A percentile compares a stretch with the other conserved stretches of the same genome.
Evolutionary conservation across 257 asterid species (phyloP).

Genomic region (Ligustrum vulgare): DNA sequence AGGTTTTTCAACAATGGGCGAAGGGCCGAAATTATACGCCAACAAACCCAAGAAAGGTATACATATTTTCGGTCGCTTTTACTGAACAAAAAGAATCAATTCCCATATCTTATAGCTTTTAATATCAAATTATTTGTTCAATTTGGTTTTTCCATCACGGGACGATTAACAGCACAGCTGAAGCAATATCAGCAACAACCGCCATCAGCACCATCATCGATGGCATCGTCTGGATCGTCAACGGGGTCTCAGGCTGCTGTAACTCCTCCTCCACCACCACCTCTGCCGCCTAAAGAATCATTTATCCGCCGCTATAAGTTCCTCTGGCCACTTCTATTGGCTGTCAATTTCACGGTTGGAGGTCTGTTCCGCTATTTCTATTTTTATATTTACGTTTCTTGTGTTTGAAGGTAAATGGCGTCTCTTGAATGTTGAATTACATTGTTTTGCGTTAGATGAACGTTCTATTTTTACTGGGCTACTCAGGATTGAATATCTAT

Average conservation of each 20-base stretch:
- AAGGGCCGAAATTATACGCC: constrained; percentile 52
- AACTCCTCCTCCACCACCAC: constrained; percentile 33
- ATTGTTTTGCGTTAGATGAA: background rate
- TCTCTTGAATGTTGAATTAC: too few relatives aligned
- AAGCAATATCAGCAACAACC: constrained; percentile 41
- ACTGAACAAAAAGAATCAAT: background rate
- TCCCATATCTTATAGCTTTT: background rate
- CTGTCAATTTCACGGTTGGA: constrained; percentile 72
- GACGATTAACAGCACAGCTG: constrained; percentile 49
- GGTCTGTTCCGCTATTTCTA: constrained; percentile 34
- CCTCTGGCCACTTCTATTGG: constrained; percentile 68
- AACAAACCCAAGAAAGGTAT: constrained; percentile 74
- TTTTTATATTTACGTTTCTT: background rate
- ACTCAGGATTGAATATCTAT: background rate
- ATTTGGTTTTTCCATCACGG: background rate
- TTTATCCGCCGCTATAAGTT: constrained; percentile 64
- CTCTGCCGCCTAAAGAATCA: constrained; percentile 54
- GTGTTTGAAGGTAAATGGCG: background rate
- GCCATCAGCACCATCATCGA: constrained; percentile 33
- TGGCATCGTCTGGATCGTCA: constrained; percentile 37
- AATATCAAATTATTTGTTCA: background rate
- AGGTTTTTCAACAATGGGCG: constrained; percentile 41
- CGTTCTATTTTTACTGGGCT: background rate
- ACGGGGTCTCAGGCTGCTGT: constrained; percentile 22
- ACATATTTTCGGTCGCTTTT: background rate